Percentiles rank a stretch among this genome's conserved stretches.
Evolutionary conservation across 306 rosid genomes (phyloP).

Genomic region (Ormosia emarginata): DNA sequence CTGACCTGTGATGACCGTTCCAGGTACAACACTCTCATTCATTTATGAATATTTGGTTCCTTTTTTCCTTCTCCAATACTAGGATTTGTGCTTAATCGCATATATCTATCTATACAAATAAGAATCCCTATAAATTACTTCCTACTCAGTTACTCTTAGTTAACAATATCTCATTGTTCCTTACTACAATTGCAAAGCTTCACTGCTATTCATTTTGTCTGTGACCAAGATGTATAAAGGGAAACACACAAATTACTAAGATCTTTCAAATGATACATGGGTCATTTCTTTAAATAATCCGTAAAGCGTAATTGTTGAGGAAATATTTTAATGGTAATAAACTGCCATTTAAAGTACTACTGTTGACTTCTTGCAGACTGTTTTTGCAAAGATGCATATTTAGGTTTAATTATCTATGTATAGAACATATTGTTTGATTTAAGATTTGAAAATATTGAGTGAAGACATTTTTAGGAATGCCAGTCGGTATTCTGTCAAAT

Average conservation of each 20-base stretch:
- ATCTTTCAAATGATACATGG: conserved; percentile 3
- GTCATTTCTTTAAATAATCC: neutral
- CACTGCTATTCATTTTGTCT: neutral
- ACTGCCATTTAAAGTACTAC: neutral
- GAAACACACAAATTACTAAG: neutral
- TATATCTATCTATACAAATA: neutral
- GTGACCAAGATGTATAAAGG: neutral
- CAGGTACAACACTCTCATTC: conserved; percentile 47
- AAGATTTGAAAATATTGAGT: neutral
- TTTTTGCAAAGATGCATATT: neutral
- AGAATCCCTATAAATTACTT: neutral
- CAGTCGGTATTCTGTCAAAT: neutral
- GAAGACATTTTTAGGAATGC: conserved; percentile 3
- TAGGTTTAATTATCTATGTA: neutral
- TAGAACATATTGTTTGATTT: neutral
- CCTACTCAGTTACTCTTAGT: neutral
- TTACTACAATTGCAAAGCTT: neutral
- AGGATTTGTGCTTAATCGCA: conserved; percentile 11
- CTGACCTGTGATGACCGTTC: conserved; percentile 38
- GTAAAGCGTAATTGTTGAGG: neutral
- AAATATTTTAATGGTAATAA: conserved; percentile 8
- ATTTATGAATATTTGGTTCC: conserved; percentile 8
- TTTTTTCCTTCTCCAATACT: conserved; percentile 3
- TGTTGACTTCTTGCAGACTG: neutral
- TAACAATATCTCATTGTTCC: neutral